Conservation (phyloP, 441 rosid species). For the Adansonia madagascariensis region DNA sequence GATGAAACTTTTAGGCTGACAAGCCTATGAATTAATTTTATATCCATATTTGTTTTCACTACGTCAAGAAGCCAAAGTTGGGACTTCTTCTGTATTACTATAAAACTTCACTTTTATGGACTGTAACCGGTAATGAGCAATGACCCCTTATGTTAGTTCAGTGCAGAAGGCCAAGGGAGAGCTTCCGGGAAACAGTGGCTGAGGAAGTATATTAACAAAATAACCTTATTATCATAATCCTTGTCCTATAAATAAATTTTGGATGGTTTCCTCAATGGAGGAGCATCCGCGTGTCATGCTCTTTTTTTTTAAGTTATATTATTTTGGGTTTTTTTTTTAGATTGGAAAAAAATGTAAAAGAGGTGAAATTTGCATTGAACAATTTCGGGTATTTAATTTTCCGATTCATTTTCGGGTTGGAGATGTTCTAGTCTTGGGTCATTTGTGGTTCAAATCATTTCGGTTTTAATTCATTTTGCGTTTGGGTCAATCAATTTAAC, state of each 20-base stretch:
- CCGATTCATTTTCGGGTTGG: too few species aligned
- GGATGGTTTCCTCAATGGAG: too few species aligned
- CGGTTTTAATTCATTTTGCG: too few species aligned
- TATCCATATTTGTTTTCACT: not conserved
- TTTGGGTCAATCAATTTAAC: too few species aligned
- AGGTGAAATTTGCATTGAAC: too few species aligned
- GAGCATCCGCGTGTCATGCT: too few species aligned
- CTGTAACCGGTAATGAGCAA: not conserved
- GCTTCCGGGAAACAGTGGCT: not conserved
- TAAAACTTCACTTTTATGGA: not conserved
- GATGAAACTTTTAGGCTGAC: not conserved
- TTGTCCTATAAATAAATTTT: not conserved
- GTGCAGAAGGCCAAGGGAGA: slow-evolving; percentile 2
- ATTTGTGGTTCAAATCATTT: too few species aligned
- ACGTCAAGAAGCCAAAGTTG: slow-evolving; percentile 1
- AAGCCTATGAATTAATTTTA: not conserved
- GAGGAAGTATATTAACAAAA: not conserved
- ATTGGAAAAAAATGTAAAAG: too few species aligned
- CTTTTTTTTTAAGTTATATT: too few species aligned
- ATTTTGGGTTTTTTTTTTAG: too few species aligned
- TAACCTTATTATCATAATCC: not conserved
- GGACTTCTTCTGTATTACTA: not conserved
- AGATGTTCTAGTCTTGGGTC: too few species aligned
- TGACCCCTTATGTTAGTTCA: not conserved
- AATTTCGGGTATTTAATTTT: too few species aligned